Conservation (phyloP, 805 yeast genomes). For the Candida pseudoglaebosa region DNA sequence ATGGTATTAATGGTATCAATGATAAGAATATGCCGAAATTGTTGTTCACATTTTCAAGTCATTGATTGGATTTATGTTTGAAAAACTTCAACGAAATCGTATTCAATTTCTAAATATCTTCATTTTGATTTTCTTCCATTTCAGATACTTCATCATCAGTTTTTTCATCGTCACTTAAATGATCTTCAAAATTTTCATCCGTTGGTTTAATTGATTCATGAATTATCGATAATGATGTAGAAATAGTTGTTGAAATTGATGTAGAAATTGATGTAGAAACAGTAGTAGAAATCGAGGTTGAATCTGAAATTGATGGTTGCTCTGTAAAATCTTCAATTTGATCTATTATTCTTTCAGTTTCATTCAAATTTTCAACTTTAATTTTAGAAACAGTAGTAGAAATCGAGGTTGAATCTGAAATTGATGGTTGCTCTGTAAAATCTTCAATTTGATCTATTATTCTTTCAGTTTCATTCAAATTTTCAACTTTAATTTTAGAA, state of each 20-base stretch:
- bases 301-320: too few relatives aligned
- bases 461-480: constrained; percentile 2
- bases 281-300: neutral
- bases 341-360: neutral
- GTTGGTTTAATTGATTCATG: neutral
- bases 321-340: too few relatives aligned
- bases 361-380: constrained; percentile 1
- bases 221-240: neutral
- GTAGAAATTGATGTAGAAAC: neutral
- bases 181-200: neutral
- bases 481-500: neutral
- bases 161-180: constrained; percentile 5
- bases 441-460: neutral
- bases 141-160: neutral
- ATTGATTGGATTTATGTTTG: too few relatives aligned
- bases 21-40: too few relatives aligned
- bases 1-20: too few relatives aligned
- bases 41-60: too few relatives aligned
- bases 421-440: neutral
- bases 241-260: neutral
- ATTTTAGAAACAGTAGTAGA: neutral
- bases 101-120: too few relatives aligned
- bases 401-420: neutral
- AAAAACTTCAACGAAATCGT: too few relatives aligned
- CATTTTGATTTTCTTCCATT: constrained; percentile 1